Evolutionary conservation across 345 rosid genomes (phyloP), one percentile per base, ranked within the genome.

Genomic region (Eucalyptus cladocalyx): DNA sequence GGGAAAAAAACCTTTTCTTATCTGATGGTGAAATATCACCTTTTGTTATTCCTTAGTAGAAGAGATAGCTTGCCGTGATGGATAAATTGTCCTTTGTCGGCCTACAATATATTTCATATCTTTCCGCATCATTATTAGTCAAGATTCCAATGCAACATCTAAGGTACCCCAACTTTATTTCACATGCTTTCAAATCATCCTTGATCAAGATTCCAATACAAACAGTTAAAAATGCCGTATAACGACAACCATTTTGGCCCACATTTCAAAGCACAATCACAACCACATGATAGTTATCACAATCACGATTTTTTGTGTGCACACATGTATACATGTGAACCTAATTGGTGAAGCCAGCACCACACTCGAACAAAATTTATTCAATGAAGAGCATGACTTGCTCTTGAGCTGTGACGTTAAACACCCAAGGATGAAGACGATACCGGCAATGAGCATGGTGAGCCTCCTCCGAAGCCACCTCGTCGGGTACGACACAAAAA

Each of bases 321-420:
- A 16, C 37, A 62, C 72, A 4, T 2, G 19, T n/a, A 21, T 34
- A 51, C 7, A 19, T 6, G n/a, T 17, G 65, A 21, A 95, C 95
- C 95, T 96, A 98, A 90, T 95, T 97, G 54, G 96, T 98, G 28
- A 97, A 97, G 19, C 99, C 97, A 87, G 96, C 97, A 1, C 99
- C 98, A 89, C 98, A 96, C 24, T 98, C 97, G 16, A 51, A 51
- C 54, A 51, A 17, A 51, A 97, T 94, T 90, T 98, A 87, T 18
- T 97, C 99, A 30, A 94, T 87, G 87, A 97, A 96, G 89, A 97
- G 98, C 99, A 94, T 94, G 89, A 96, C 97, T 19, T 96, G 93
- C 90, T 96, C 89, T 88, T 95, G 95, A 80, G 99, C 97, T 16
- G 95, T 95, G 17, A 95, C 37, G 86, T 96, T 97, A 50, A 96